These are phyloP conservation scores for Salmacisia buchloeana DNA, from an alignment of 1,284 basidiomycete species.

Conservation along the genomic window DNA sequence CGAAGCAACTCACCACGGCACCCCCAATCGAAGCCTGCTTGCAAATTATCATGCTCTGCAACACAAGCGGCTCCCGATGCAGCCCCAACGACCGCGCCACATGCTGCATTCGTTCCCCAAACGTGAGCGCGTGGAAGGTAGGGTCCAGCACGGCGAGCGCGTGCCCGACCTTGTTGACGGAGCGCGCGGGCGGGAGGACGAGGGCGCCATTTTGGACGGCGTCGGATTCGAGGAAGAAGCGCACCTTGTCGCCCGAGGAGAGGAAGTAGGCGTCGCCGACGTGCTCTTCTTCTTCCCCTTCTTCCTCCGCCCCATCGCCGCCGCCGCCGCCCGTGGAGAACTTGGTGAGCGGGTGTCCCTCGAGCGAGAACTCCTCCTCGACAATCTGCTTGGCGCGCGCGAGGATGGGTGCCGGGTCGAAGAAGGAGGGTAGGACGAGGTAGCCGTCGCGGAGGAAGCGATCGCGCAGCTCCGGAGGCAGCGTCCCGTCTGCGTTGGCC, in stretches of 20 bases:
- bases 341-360: conserved; percentile 79
- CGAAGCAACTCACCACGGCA: conserved; percentile 20
- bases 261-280: conserved; percentile 90
- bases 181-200: conserved; percentile 15
- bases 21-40: conserved; percentile 50
- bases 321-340: conserved; percentile 79
- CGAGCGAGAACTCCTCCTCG: conserved; percentile 63
- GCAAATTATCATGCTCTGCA: conserved; percentile 79
- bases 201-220: conserved; percentile 54
- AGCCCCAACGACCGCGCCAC: conserved; percentile 25
- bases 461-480: conserved; percentile 23
- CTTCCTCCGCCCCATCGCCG: conserved; percentile 61
- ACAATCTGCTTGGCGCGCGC: conserved; percentile 64
- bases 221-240: conserved; percentile 79
- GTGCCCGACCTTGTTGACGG: conserved; percentile 41
- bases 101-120: conserved; percentile 20
- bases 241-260: conserved; percentile 73
- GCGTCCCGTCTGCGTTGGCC: conserved; percentile 13
- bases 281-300: conserved; percentile 64
- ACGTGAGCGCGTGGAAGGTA: conserved; percentile 56
- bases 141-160: conserved; percentile 76
- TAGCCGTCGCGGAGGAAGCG: conserved; percentile 58
- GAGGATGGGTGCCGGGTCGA: conserved; percentile 65
- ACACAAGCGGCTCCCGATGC: conserved; percentile 55
- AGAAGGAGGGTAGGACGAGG: conserved; percentile 69